Evolutionary conservation across 352 stramenopile genomes (phyloP).

Genomic region (Phytopythium helicoides): DNA sequence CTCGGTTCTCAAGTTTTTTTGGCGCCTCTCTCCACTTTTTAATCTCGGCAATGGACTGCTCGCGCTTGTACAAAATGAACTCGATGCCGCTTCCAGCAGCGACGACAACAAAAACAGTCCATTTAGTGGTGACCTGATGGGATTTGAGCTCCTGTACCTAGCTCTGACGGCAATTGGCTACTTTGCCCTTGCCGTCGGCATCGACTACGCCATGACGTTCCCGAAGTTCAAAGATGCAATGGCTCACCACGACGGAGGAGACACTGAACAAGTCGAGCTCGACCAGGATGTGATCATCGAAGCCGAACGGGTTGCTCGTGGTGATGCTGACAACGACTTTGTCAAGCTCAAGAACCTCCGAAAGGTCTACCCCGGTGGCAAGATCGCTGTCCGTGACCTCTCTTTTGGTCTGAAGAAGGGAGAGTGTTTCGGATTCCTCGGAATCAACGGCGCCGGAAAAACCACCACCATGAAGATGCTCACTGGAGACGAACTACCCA

Average conservation of each 20-base stretch:
- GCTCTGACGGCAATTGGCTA: slow-evolving; percentile 41
- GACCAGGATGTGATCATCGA: slow-evolving; percentile 4
- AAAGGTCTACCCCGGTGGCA: slow-evolving; percentile 51
- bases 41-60: slow-evolving; percentile 49
- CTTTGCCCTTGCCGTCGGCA: slow-evolving; percentile 31
- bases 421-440: slow-evolving; percentile 94
- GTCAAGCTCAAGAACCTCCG: slow-evolving; percentile 33
- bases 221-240: slow-evolving; percentile 35
- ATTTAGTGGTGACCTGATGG: slow-evolving; percentile 57
- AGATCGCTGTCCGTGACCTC: slow-evolving; percentile 76
- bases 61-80: slow-evolving; percentile 35
- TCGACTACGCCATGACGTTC: slow-evolving; percentile 60
- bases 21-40: slow-evolving; percentile 64
- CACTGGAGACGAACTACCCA: slow-evolving; percentile 84
- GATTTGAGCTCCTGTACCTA: slow-evolving; percentile 63
- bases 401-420: slow-evolving; percentile 78
- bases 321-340: slow-evolving; percentile 23
- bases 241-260: not conserved
- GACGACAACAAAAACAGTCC: slow-evolving; percentile 41
- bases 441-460: slow-evolving; percentile 95
- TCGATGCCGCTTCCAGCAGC: slow-evolving; percentile 16
- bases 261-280: slow-evolving; percentile 1
- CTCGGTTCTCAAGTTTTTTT: slow-evolving; percentile 63
- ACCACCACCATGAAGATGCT: slow-evolving; percentile 96
- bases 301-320: slow-evolving; percentile 2